Percentiles rank a stretch among this genome's conserved stretches.
phyloP scores from a whole-genome alignment of 2,329 filamentous ascomycete species.

The Colletotrichum australisinense region DNA sequence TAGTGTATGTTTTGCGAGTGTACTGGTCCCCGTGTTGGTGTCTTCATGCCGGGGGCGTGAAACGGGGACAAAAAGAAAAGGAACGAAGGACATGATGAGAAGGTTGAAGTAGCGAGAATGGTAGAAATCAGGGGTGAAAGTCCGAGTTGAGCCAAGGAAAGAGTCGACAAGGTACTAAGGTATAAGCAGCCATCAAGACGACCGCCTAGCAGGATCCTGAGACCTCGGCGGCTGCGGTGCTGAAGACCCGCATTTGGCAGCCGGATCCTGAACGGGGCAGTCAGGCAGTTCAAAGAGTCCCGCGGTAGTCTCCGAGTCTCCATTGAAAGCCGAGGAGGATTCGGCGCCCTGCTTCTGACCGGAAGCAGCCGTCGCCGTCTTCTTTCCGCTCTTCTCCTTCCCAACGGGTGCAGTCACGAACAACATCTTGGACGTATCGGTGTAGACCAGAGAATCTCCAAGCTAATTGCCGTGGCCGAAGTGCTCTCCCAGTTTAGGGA shows the following conservation, averaged over 20 bases:
- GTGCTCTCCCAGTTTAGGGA: neutral
- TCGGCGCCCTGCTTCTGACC: neutral
- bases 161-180: too few relatives aligned
- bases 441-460: neutral
- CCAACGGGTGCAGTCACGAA: neutral
- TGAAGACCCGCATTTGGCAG: neutral
- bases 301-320: neutral
- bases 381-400: neutral
- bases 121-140: neutral
- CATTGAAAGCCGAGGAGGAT: neutral
- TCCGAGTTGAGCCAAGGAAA: neutral
- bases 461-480: neutral
- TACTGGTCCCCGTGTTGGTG: neutral
- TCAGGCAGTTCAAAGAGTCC: neutral
- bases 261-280: neutral
- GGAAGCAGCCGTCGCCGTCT: neutral
- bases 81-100: neutral
- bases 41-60: neutral
- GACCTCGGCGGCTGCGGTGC: neutral
- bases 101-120: neutral
- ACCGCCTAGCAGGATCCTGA: neutral
- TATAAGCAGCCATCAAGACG: neutral
- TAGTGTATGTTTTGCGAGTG: neutral
- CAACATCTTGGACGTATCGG: neutral
- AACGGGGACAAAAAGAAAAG: neutral